phyloP scores from a whole-genome alignment of 768 basidiomycete genomes.

The Auriscalpium microsporum region DNA sequence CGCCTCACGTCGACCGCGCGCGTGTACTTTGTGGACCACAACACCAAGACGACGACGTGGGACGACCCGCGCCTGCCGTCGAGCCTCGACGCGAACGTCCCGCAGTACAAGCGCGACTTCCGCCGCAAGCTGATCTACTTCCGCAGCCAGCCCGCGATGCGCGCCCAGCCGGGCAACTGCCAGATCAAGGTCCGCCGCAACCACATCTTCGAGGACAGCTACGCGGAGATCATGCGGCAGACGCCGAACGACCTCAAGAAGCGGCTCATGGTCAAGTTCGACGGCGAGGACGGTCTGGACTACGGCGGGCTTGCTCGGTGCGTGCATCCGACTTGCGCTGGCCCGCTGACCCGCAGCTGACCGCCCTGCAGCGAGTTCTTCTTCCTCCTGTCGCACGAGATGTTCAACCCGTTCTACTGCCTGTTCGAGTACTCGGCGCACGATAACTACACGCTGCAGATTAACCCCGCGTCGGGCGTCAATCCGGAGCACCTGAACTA shows the following conservation, averaged over 20 bases:
- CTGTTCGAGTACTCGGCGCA: conserved; percentile 99
- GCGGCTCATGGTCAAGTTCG: conserved; percentile 99
- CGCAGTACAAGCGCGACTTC: conserved; percentile 99
- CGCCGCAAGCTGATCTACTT: conserved; percentile 98
- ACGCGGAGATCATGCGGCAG: conserved; percentile 99
- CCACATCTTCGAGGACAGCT: conserved; percentile 98
- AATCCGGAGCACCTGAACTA: conserved; percentile 99
- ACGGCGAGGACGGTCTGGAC: conserved; percentile 97
- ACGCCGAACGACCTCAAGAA: conserved; percentile 98
- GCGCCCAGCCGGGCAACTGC: conserved; percentile 96
- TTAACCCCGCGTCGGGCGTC: conserved; percentile 95
- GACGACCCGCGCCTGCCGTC: conserved; percentile 96
- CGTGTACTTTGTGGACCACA: conserved; percentile 99
- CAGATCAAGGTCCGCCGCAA: conserved; percentile 98
- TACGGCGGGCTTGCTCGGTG: conserved; percentile 96
- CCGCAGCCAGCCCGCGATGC: conserved; percentile 96
- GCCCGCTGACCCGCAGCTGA: too few species aligned
- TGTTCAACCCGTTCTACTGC: conserved; percentile 99
- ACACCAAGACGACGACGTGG: conserved; percentile 99
- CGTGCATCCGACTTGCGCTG: conserved; percentile 16
- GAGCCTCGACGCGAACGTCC: conserved; percentile 91
- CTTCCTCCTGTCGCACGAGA: conserved; percentile 98
- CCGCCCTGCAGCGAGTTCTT: conserved; percentile 81
- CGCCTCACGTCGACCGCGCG: conserved; percentile 95
- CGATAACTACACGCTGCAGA: conserved; percentile 99